phyloP scores from a whole-genome alignment of 2,329 filamentous ascomycete species.

The Chaetomium strumarium region DNA sequence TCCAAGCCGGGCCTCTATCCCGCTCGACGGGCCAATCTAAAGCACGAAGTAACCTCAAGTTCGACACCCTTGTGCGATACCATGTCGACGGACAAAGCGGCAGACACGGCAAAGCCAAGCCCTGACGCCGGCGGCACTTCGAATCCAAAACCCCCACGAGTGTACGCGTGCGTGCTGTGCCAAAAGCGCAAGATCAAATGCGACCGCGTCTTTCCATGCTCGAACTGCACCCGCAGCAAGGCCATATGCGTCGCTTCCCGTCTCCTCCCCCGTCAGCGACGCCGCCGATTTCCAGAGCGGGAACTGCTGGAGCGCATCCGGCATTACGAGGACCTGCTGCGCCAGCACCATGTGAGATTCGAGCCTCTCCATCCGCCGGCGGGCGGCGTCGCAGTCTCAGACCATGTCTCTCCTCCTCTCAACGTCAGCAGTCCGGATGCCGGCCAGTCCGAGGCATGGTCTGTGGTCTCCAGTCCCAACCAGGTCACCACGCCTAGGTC shows the following conservation, averaged over 20 bases:
- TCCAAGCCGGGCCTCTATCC: background rate
- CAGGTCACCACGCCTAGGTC: background rate
- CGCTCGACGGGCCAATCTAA: background rate
- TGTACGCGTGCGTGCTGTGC: constrained; percentile 51
- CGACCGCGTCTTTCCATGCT: constrained; percentile 53
- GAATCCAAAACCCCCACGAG: constrained; percentile 24
- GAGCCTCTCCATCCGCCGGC: constrained; percentile 35
- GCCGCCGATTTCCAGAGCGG: constrained; percentile 48
- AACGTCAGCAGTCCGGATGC: constrained; percentile 22
- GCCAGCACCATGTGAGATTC: constrained; percentile 49
- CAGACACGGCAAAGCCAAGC: background rate
- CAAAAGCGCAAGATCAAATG: constrained; percentile 61
- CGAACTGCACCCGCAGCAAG: constrained; percentile 43
- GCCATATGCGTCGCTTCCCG: constrained; percentile 41
- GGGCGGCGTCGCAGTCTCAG: constrained; percentile 13
- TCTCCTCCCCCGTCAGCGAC: constrained; percentile 32
- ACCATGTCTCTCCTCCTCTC: background rate
- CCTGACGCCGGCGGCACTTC: background rate
- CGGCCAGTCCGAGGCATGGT: background rate
- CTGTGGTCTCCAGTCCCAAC: background rate
- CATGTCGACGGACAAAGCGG: background rate
- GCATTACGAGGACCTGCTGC: constrained; percentile 52
- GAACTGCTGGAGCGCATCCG: constrained; percentile 52
- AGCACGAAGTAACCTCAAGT: too few relatives aligned
- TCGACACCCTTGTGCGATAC: background rate